Evolutionary conservation across 345 rosid genomes (phyloP).

Genomic region (Hypericum androsaemum): DNA sequence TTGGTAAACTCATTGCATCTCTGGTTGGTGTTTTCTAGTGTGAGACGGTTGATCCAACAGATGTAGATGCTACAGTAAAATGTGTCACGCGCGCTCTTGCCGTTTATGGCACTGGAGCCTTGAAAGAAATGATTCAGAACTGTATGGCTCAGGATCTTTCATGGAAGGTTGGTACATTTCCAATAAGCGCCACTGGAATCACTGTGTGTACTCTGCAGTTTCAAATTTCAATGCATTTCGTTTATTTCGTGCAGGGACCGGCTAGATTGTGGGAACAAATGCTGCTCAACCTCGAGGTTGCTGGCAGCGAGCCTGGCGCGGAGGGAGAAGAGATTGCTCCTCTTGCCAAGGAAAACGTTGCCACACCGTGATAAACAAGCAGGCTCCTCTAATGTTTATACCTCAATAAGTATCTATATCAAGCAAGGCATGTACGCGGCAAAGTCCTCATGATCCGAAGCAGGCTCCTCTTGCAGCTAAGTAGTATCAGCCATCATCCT

Average conservation of each 20-base stretch:
- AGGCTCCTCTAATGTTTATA: neutral
- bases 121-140: constrained; percentile 68
- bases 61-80: constrained; percentile 51
- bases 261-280: constrained; percentile 70
- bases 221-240: neutral
- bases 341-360: constrained; percentile 65
- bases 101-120: constrained; percentile 44
- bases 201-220: neutral
- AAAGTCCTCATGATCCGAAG: too few species aligned
- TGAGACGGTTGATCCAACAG: constrained; percentile 66
- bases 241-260: constrained; percentile 54
- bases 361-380: constrained; percentile 48
- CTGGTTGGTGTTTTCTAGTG: constrained; percentile 37
- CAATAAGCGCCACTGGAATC: neutral
- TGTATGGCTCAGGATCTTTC: constrained; percentile 91
- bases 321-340: constrained; percentile 91
- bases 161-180: constrained; percentile 66
- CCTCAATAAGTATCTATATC: too few species aligned
- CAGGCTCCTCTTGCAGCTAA: too few species aligned
- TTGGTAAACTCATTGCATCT: constrained; percentile 1
- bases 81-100: constrained; percentile 53
- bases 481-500: too few species aligned
- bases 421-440: too few species aligned
- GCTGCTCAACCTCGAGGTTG: too few species aligned
- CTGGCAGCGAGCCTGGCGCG: constrained; percentile 42